Percentiles rank a stretch among this genome's conserved stretches.
Evolutionary conservation across 2,329 filamentous ascomycete species (phyloP).

Genomic region (Parafenestella ontariensis): DNA sequence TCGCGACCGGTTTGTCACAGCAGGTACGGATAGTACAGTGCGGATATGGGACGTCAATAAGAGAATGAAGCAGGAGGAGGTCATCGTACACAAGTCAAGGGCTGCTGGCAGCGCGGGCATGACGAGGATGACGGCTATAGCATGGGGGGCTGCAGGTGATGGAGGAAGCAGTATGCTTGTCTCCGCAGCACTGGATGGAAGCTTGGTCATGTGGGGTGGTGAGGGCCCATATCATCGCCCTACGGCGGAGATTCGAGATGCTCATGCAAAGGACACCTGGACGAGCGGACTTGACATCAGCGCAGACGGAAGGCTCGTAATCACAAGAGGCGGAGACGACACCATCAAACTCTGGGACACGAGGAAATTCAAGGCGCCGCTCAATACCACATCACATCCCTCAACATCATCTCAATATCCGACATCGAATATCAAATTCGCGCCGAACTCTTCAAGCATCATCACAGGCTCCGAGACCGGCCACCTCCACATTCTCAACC

Average conservation of each 20-base stretch:
- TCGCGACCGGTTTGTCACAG: slow-evolving; percentile 84
- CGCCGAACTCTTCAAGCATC: slow-evolving; percentile 81
- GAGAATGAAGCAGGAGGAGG: slow-evolving; percentile 85
- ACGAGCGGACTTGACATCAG: slow-evolving; percentile 92
- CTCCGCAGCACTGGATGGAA: slow-evolving; percentile 85
- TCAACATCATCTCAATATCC: slow-evolving; percentile 86
- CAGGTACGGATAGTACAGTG: slow-evolving; percentile 92
- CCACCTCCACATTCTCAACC: slow-evolving; percentile 90
- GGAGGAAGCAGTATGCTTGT: slow-evolving; percentile 82
- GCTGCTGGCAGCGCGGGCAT: slow-evolving; percentile 87
- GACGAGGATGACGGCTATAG: slow-evolving; percentile 91
- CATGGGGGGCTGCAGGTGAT: slow-evolving; percentile 79
- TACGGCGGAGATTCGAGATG: slow-evolving; percentile 80
- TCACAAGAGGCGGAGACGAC: slow-evolving; percentile 89
- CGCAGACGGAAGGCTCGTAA: slow-evolving; percentile 84
- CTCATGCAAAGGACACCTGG: slow-evolving; percentile 85
- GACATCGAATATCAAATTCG: slow-evolving; percentile 88
- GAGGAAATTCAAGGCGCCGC: slow-evolving; percentile 89
- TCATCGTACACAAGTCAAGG: slow-evolving; percentile 94
- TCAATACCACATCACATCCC: slow-evolving; percentile 78
- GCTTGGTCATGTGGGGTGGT: slow-evolving; percentile 88
- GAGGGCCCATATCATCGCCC: slow-evolving; percentile 86
- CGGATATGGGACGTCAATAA: slow-evolving; percentile 97
- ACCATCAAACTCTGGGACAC: slow-evolving; percentile 97
- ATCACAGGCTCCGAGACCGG: slow-evolving; percentile 88